Percentiles rank a stretch among this genome's conserved stretches.
phyloP scores from a whole-genome alignment of 495 filamentous ascomycete genomes.

The Neurospora sp. region DNA sequence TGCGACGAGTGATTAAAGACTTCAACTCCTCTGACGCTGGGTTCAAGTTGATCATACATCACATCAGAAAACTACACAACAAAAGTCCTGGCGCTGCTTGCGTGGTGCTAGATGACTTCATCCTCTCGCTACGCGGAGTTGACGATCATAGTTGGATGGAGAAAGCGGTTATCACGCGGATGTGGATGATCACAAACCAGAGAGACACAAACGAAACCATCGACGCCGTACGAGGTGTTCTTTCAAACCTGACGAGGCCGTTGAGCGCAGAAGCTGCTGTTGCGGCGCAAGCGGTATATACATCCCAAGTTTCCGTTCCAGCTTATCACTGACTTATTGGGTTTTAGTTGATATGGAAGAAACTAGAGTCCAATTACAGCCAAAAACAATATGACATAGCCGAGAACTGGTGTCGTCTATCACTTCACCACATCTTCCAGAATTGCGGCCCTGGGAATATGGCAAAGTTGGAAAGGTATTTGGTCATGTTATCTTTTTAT shows the following conservation, averaged over 20 bases:
- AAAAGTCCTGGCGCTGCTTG: slow-evolving; percentile 43
- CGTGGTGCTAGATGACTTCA: slow-evolving; percentile 49
- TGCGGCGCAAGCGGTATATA: slow-evolving; percentile 57
- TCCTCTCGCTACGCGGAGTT: slow-evolving; percentile 33
- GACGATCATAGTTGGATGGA: slow-evolving; percentile 49
- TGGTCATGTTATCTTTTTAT: background rate
- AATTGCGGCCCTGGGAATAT: slow-evolving; percentile 52
- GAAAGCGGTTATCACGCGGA: slow-evolving; percentile 48
- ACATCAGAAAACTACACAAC: slow-evolving; percentile 54
- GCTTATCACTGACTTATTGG: background rate
- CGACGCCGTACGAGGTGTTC: slow-evolving; percentile 8
- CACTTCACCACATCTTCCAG: slow-evolving; percentile 54
- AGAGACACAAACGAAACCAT: slow-evolving; percentile 17
- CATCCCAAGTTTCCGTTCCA: background rate
- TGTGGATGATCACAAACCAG: slow-evolving; percentile 45
- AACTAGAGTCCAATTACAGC: slow-evolving; percentile 46
- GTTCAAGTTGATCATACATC: slow-evolving; percentile 60
- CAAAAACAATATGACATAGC: slow-evolving; percentile 43
- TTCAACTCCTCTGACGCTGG: slow-evolving; percentile 48
- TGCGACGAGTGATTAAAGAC: slow-evolving; percentile 45
- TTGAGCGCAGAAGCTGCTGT: slow-evolving; percentile 49
- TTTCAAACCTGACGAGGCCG: slow-evolving; percentile 18
- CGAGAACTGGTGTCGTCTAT: slow-evolving; percentile 62
- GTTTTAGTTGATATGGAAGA: slow-evolving; percentile 65
- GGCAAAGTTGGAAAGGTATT: slow-evolving; percentile 52